phyloP scores from a whole-genome alignment of 2,329 filamentous ascomycete genomes.

The Colletotrichum tamarilloi region DNA sequence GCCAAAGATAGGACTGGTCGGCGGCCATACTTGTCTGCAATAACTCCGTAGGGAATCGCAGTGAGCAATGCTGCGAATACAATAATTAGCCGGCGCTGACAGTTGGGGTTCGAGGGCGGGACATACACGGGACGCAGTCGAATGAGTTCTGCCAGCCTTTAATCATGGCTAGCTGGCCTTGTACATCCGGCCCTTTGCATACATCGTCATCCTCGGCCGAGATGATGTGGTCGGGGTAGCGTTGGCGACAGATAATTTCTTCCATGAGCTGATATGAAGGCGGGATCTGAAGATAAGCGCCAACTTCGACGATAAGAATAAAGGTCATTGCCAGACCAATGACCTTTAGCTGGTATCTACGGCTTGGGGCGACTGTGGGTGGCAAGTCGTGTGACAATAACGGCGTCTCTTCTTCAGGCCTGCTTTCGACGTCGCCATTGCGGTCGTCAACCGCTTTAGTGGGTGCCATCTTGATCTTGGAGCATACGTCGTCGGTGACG shows the following conservation, averaged over 20 bases:
- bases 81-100: background rate
- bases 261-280: slow-evolving; percentile 64
- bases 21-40: slow-evolving; percentile 60
- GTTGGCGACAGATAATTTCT: slow-evolving; percentile 61
- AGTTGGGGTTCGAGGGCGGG: background rate
- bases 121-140: slow-evolving; percentile 58
- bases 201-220: slow-evolving; percentile 51
- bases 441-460: background rate
- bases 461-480: slow-evolving; percentile 20
- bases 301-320: slow-evolving; percentile 56
- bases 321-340: slow-evolving; percentile 48
- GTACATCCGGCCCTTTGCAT: slow-evolving; percentile 62
- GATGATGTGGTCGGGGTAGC: slow-evolving; percentile 54
- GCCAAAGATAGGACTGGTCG: slow-evolving; percentile 52
- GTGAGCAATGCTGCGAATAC: slow-evolving; percentile 49
- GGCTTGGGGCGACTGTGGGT: slow-evolving; percentile 38
- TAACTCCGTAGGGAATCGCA: slow-evolving; percentile 58
- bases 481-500: background rate
- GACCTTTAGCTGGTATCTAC: slow-evolving; percentile 43
- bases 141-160: slow-evolving; percentile 58
- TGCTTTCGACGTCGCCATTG: slow-evolving; percentile 15
- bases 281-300: slow-evolving; percentile 49
- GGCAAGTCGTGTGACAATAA: slow-evolving; percentile 36
- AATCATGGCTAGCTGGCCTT: slow-evolving; percentile 63
- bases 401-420: slow-evolving; percentile 31